A percentile compares a stretch with the other conserved stretches of the same genome.
Evolutionary conservation across 1,284 basidiomycete genomes (phyloP).

Genomic region (Gomphus bonarii): DNA sequence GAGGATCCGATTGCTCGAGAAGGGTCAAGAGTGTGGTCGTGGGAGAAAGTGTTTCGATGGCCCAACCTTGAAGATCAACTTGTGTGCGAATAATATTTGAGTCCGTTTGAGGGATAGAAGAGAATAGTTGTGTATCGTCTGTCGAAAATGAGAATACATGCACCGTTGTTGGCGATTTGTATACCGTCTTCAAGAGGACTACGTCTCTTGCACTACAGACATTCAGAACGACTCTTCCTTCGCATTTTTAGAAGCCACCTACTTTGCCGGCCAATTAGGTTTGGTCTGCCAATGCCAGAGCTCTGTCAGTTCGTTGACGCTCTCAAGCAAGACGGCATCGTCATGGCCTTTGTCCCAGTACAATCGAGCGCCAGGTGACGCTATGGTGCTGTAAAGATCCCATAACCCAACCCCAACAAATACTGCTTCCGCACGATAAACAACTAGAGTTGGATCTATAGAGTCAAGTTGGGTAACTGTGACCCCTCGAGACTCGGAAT

Average conservation of each 20-base stretch:
- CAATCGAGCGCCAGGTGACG: conserved; percentile 70
- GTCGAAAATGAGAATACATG: conserved; percentile 96
- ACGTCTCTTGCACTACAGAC: conserved; percentile 72
- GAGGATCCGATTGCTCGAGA: conserved; percentile 94
- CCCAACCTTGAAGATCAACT: conserved; percentile 94
- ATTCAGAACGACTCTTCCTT: conserved; percentile 1
- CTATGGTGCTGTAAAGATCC: conserved; percentile 89
- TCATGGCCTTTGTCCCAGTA: conserved; percentile 92
- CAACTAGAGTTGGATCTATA: conserved; percentile 93
- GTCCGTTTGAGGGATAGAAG: conserved; percentile 61
- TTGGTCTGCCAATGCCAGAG: conserved; percentile 87
- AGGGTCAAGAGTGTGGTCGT: conserved; percentile 92
- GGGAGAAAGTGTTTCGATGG: conserved; percentile 90
- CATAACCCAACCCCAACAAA: conserved; percentile 95
- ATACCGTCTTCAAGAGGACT: conserved; percentile 88
- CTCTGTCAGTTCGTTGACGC: conserved; percentile 87
- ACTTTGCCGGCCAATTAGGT: conserved; percentile 88
- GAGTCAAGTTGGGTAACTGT: conserved; percentile 94
- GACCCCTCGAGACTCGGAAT: conserved; percentile 81
- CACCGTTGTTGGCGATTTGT: conserved; percentile 92
- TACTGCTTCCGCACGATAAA: conserved; percentile 94
- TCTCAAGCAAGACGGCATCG: conserved; percentile 76
- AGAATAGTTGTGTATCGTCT: conserved; percentile 82
- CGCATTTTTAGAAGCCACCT: conserved; percentile 23
- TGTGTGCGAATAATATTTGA: conserved; percentile 85